Percentiles rank a stretch among this genome's conserved stretches.
Conservation (phyloP, 148 eudicot genomes). For the Nepenthes gracilis region DNA sequence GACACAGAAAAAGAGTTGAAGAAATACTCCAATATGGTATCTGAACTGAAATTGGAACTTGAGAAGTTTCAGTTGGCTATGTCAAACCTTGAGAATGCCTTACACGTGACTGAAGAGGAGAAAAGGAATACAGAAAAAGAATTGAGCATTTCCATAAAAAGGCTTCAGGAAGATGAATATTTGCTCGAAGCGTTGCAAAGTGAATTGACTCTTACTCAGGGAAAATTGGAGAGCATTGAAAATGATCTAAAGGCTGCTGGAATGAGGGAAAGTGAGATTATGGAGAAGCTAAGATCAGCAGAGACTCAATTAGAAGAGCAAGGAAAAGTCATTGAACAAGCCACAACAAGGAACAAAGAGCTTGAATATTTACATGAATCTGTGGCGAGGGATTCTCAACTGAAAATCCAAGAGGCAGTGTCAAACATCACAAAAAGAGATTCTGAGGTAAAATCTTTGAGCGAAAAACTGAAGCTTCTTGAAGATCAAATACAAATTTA, state of each 20-base stretch:
- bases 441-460: conserved; percentile 42
- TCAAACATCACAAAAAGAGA: conserved; percentile 33
- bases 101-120: conserved; percentile 21
- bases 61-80: not conserved
- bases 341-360: conserved; percentile 34
- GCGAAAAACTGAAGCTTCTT: conserved; percentile 41
- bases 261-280: conserved; percentile 43
- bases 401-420: conserved; percentile 37
- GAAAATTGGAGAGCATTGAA: conserved; percentile 46
- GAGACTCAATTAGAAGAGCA: conserved; percentile 55
- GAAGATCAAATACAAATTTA: conserved; percentile 40
- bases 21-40: conserved; percentile 12
- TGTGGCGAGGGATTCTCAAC: conserved; percentile 26
- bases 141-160: conserved; percentile 19
- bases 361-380: conserved; percentile 47
- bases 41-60: not conserved
- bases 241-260: conserved; percentile 50
- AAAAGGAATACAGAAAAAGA: conserved; percentile 34
- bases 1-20: conserved; percentile 48
- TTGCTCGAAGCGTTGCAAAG: conserved; percentile 20
- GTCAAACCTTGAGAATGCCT: not conserved
- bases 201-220: conserved; percentile 29
- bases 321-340: conserved; percentile 36
- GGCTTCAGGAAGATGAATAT: conserved; percentile 36
- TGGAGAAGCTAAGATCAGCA: conserved; percentile 52